Conservation (phyloP, 192 early-diverging fungal species). For the Oehlia diaphana region DNA sequence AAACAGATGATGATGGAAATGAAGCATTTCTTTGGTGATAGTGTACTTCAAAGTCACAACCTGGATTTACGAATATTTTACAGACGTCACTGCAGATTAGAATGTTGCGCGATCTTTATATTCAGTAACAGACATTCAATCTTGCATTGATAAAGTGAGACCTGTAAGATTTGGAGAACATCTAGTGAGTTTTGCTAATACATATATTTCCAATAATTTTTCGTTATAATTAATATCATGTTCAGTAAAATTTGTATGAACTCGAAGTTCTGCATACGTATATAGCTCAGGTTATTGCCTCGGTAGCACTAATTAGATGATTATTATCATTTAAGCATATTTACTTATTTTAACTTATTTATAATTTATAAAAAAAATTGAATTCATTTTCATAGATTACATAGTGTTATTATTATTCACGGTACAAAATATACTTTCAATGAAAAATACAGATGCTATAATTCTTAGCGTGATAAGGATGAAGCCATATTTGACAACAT, state of each 20-base stretch:
- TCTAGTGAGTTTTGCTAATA: slow-evolving; percentile 36
- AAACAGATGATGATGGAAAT: slow-evolving; percentile 66
- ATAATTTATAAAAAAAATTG: too few species aligned
- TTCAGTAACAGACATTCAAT: slow-evolving; percentile 47
- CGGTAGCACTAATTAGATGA: too few species aligned
- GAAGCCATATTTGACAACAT: too few species aligned
- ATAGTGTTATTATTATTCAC: too few species aligned
- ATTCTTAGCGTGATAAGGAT: too few species aligned
- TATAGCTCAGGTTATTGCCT: slow-evolving; percentile 23
- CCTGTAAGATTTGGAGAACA: slow-evolving; percentile 58
- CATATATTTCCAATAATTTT: background rate
- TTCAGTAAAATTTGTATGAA: too few species aligned
- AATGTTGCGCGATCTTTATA: slow-evolving; percentile 26
- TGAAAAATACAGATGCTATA: too few species aligned
- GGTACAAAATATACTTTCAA: too few species aligned
- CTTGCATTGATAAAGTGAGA: slow-evolving; percentile 61
- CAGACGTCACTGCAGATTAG: background rate
- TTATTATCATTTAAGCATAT: too few species aligned
- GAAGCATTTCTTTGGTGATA: slow-evolving; percentile 50
- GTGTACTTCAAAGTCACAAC: background rate
- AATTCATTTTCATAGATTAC: too few species aligned
- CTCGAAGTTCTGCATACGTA: too few species aligned
- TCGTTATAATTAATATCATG: background rate
- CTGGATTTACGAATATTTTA: background rate
- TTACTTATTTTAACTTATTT: too few species aligned